phyloP scores from a whole-genome alignment of 345 rosid species.

The Camelina neglecta region DNA sequence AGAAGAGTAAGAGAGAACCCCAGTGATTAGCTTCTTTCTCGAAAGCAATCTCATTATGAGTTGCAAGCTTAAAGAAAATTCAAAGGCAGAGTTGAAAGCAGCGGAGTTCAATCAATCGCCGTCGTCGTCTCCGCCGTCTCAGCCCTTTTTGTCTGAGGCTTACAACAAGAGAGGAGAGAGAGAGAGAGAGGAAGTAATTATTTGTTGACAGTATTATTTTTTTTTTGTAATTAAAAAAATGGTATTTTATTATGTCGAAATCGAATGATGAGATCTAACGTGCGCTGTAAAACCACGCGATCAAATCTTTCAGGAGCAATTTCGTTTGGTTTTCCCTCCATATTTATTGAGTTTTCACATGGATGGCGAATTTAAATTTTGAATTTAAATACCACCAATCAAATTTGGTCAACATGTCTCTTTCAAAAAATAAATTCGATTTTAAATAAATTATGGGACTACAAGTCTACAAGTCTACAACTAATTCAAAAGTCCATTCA shows the following conservation, averaged over 20 bases:
- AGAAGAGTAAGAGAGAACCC: not conserved
- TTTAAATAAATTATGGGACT: not conserved
- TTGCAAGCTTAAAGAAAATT: not conserved
- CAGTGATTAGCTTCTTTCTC: not conserved
- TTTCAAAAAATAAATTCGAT: not conserved
- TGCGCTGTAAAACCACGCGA: conserved; percentile 20
- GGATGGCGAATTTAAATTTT: not conserved
- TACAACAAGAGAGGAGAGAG: conserved; percentile 1
- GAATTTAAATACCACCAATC: not conserved
- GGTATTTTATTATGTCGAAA: not conserved
- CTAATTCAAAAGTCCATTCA: not conserved
- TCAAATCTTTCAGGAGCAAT: not conserved
- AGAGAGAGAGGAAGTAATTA: conserved; percentile 11
- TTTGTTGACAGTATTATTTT: not conserved
- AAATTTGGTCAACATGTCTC: not conserved
- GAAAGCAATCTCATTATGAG: not conserved
- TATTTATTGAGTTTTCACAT: not conserved
- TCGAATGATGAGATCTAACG: conserved; percentile 27
- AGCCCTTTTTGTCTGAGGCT: not conserved
- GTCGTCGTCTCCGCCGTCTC: conserved; percentile 26
- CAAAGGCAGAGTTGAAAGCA: not conserved
- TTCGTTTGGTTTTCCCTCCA: conserved; percentile 29
- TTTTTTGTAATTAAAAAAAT: no score
- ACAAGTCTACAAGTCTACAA: no score
- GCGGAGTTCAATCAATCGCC: not conserved